These are phyloP conservation scores for Blastomyces emzantsi DNA, from an alignment of 2,329 filamentous ascomycete genomes.

Conservation along the genomic window DNA sequence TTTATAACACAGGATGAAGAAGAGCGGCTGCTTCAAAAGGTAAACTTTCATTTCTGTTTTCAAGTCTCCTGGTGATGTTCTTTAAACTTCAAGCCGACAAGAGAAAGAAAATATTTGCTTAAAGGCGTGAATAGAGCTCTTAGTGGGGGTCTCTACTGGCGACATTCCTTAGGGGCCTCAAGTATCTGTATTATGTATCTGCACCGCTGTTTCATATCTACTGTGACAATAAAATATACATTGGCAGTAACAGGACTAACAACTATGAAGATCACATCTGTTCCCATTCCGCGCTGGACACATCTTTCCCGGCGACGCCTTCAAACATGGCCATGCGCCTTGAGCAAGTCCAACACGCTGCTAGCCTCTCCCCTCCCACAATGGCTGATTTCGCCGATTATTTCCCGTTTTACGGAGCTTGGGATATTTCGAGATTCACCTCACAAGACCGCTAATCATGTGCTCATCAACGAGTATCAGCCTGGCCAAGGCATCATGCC, in stretches of 20 bases:
- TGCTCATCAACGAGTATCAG: constrained; percentile 85
- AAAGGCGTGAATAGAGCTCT: not conserved
- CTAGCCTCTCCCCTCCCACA: constrained; percentile 60
- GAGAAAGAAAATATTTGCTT: not conserved
- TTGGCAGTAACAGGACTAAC: not conserved
- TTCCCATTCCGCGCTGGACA: constrained; percentile 73
- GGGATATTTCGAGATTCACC: constrained; percentile 55
- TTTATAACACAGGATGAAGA: constrained; percentile 77
- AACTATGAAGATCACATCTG: constrained; percentile 43
- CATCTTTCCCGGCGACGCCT: constrained; percentile 79
- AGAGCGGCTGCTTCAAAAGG: constrained; percentile 59
- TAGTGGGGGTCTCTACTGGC: not conserved
- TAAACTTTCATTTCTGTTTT: constrained; percentile 25
- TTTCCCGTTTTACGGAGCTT: constrained; percentile 44
- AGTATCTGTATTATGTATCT: not conserved
- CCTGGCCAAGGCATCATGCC: constrained; percentile 92
- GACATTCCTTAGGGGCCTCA: not conserved
- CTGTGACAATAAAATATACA: not conserved
- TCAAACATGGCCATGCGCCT: constrained; percentile 79
- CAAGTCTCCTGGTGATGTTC: no score
- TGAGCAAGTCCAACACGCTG: constrained; percentile 65
- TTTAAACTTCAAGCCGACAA: not conserved
- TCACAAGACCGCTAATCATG: constrained; percentile 74
- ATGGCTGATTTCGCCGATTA: constrained; percentile 64
- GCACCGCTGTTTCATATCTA: not conserved